Base-by-base conservation (phyloP, 1,284 basidiomycete genomes). In the Rhodotorula sp. region DNA sequence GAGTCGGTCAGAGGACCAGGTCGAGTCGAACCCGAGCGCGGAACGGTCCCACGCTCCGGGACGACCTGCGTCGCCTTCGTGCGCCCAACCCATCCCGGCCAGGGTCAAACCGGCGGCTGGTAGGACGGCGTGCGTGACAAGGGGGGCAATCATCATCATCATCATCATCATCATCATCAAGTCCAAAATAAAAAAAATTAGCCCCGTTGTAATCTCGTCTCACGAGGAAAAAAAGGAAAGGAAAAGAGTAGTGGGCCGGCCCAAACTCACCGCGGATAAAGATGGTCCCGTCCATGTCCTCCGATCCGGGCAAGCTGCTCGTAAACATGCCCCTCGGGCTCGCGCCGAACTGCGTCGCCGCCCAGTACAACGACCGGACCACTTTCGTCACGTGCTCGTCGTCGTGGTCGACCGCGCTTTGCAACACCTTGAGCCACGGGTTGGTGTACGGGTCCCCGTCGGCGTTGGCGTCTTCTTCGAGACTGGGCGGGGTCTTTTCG, bases 321-420 rank as follows among this genome's bases (percentile, higher is more conserved):
- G 69, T 68, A 54, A 68, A 78, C 49, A 74, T 67, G 3, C 78
- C 78, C 23, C 65, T 58, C 16, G 76, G 71, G 16, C 74, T 70
- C 20, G 69, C 58, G 1, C 75, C 78, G 48, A 76, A 79, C 58
- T 75, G 72, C 31, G 71, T 66, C 12, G 77, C 76, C 0, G 78
- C 78, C 47, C 74, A 78, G 56, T 56, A 73, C n/a, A 79, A 68
- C 8, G 76, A 71, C 15, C 78, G 72, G n/a, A 77, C 60, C 34
- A 69, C 73, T 62, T 79, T 79, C 10, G 77, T 74, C 23, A 75
- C 65, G n/a, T 79, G 78, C 51, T 78, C 75, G 66, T 79, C 78
- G 20, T 72, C 65, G 60, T 78, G 77, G 52, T 78, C 78, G 5
- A 67, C 69, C 12, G 74, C 74, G 10, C 65, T 68, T 21, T 64